Evolutionary conservation across 805 yeast species (phyloP).

Genomic region (Yarrowia sp.): DNA sequence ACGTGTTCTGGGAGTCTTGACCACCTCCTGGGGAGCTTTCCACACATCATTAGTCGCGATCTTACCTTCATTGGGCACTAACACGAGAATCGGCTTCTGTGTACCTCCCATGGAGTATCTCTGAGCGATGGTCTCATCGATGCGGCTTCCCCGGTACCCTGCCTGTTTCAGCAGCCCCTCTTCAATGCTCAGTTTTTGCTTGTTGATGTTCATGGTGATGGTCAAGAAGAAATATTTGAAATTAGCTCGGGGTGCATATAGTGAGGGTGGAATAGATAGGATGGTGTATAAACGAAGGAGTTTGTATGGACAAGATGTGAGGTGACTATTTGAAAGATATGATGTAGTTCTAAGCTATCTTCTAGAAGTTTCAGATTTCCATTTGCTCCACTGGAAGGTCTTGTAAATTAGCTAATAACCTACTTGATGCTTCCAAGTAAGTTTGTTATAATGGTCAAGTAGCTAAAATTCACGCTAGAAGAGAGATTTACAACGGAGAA

Average conservation of each 20-base stretch:
- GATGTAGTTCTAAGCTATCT: too few relatives aligned
- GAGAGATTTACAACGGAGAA: too few relatives aligned
- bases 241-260: background rate
- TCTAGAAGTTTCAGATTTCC: too few relatives aligned
- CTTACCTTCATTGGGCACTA: constrained; percentile 40
- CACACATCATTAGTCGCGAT: background rate
- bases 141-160: constrained; percentile 43
- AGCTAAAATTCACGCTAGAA: too few relatives aligned
- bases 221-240: constrained; percentile 27
- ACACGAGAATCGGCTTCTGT: constrained; percentile 50
- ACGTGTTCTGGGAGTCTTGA: constrained; percentile 1
- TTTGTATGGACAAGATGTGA: background rate
- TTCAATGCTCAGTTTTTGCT: constrained; percentile 32
- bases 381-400: too few relatives aligned
- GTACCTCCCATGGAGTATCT: constrained; percentile 51
- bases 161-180: constrained; percentile 15
- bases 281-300: background rate
- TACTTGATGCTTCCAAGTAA: too few relatives aligned
- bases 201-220: constrained; percentile 34
- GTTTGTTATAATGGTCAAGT: too few relatives aligned
- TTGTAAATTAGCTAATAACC: too few relatives aligned
- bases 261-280: background rate
- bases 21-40: constrained; percentile 40
- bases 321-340: too few relatives aligned
- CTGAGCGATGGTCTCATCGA: constrained; percentile 50